These are phyloP conservation scores for Hemileia vastatrix DNA, from an alignment of 1,284 basidiomycete genomes.

Conservation along the genomic window DNA sequence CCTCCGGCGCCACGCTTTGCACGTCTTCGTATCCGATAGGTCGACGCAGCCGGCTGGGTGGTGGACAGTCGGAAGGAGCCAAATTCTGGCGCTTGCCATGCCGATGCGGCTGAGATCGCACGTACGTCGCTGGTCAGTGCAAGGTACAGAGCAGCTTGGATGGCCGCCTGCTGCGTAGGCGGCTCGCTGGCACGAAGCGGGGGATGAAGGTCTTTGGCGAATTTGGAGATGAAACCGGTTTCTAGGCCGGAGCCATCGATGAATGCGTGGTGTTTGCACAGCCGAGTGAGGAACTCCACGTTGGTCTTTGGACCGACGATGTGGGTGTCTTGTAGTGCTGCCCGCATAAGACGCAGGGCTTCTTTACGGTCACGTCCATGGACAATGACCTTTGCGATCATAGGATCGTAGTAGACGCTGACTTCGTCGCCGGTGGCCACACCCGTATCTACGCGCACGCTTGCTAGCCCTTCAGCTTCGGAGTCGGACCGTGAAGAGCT, in stretches of 20 bases:
- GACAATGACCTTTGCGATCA: slow-evolving; percentile 88
- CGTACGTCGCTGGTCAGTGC: too few relatives aligned
- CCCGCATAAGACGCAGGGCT: slow-evolving; percentile 66
- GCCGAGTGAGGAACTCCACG: slow-evolving; percentile 69
- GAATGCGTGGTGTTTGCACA: slow-evolving; percentile 69
- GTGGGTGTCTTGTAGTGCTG: slow-evolving; percentile 74
- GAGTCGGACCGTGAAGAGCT: too few relatives aligned
- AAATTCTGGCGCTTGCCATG: too few relatives aligned
- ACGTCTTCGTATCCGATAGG: too few relatives aligned
- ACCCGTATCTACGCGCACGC: slow-evolving; percentile 84
- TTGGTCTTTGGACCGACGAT: slow-evolving; percentile 86
- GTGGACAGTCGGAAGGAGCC: too few relatives aligned
- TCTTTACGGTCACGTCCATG: slow-evolving; percentile 74
- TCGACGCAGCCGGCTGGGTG: too few relatives aligned
- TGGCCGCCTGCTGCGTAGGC: slow-evolving; percentile 5
- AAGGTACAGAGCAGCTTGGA: not conserved
- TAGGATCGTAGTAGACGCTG: slow-evolving; percentile 79
- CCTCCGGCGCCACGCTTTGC: too few relatives aligned
- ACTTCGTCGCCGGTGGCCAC: slow-evolving; percentile 77
- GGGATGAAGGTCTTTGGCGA: slow-evolving; percentile 21
- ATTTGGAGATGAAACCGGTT: slow-evolving; percentile 78
- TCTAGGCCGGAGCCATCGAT: slow-evolving; percentile 73
- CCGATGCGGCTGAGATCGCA: too few relatives aligned
- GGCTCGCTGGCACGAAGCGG: not conserved
- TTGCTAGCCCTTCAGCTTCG: too few relatives aligned